Conservation (phyloP, 768 basidiomycete genomes). For the Lactarius sanguifluus region DNA sequence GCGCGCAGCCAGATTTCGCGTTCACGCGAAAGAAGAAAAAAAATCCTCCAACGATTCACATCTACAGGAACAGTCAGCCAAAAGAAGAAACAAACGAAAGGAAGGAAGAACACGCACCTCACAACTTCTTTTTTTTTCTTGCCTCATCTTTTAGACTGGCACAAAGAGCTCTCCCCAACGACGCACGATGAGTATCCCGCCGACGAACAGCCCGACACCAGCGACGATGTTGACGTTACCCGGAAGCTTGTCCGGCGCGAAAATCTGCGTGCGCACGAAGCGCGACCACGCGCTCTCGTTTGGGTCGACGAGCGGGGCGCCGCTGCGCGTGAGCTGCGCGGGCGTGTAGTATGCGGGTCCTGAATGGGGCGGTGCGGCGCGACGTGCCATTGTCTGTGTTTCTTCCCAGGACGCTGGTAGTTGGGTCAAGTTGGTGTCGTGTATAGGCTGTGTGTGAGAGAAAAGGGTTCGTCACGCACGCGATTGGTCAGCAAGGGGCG, state of each 20-base stretch:
- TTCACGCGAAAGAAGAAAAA: background rate
- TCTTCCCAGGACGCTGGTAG: background rate
- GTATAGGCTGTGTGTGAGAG: background rate
- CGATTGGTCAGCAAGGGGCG: background rate
- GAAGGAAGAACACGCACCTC: background rate
- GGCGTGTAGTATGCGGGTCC: conserved; percentile 54
- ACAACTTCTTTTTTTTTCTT: background rate
- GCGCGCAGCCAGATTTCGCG: background rate
- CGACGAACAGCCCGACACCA: conserved; percentile 64
- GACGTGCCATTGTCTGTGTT: conserved; percentile 60
- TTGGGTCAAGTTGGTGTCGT: conserved; percentile 10
- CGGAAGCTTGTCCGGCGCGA: conserved; percentile 67
- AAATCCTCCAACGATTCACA: background rate
- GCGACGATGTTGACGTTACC: conserved; percentile 74
- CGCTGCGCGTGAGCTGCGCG: conserved; percentile 42
- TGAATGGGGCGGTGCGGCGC: conserved; percentile 55
- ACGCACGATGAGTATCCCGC: conserved; percentile 67
- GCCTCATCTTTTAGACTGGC: conserved; percentile 46
- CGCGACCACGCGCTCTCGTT: conserved; percentile 63
- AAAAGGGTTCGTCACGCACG: background rate
- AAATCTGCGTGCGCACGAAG: conserved; percentile 59
- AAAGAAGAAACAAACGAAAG: background rate
- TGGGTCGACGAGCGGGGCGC: conserved; percentile 47
- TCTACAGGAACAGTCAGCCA: background rate
- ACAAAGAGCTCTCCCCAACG: conserved; percentile 80